A percentile compares a stretch with the other conserved stretches of the same genome.
Evolutionary conservation across 2,329 filamentous ascomycete species (phyloP).

Genomic region (Trichoderma hamatum): DNA sequence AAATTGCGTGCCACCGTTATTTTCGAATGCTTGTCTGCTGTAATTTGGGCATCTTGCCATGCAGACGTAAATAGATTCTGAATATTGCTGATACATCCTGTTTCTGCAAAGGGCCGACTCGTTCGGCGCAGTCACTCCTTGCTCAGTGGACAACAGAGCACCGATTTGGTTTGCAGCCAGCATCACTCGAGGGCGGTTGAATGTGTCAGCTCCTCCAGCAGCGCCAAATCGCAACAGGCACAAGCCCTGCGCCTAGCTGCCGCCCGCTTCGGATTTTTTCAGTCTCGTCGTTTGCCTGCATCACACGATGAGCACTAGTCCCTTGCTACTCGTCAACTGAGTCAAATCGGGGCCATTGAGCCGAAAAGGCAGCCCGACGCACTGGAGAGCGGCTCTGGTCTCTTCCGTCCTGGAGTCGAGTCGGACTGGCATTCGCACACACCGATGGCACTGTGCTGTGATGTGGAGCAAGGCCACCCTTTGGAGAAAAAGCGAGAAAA

Average conservation of each 20-base stretch:
- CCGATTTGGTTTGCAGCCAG: not conserved
- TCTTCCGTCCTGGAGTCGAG: not conserved
- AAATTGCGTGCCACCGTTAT: not conserved
- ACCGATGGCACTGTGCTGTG: constrained; percentile 1
- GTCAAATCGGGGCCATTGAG: not conserved
- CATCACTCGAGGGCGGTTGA: not conserved
- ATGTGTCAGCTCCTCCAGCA: not conserved
- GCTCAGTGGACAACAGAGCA: not conserved
- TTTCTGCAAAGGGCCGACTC: not conserved
- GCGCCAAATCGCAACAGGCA: too few species aligned
- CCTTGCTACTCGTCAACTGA: not conserved
- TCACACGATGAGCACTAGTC: not conserved
- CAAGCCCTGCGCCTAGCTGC: not conserved
- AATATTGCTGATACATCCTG: not conserved
- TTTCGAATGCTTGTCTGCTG: not conserved
- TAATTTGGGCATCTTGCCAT: not conserved
- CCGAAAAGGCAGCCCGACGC: not conserved
- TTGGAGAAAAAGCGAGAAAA: constrained; percentile 26
- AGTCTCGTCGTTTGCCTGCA: not conserved
- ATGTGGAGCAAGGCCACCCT: constrained; percentile 23
- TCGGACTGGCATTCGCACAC: constrained; percentile 14
- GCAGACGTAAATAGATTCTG: not conserved
- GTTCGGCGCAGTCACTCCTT: not conserved
- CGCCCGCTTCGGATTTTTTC: not conserved
- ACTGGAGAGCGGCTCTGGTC: not conserved